These are phyloP conservation scores for Alternaria brassicicola DNA, from an alignment of 2,329 filamentous ascomycete genomes.

Conservation along the genomic window DNA sequence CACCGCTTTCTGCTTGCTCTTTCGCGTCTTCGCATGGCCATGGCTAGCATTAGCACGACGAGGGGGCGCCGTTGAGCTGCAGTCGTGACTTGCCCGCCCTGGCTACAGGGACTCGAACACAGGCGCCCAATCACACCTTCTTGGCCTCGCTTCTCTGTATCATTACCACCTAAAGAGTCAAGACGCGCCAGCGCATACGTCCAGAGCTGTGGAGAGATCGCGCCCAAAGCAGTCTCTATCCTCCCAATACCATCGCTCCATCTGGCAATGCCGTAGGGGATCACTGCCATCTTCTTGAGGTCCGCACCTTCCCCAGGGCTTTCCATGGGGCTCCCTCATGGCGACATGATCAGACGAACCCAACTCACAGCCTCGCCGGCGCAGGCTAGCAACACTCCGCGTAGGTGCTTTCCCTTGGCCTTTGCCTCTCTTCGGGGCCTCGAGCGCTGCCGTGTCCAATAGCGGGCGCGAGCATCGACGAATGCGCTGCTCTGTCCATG, in stretches of 20 bases:
- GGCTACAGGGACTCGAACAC: conserved; percentile 16
- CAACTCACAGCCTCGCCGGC: conserved; percentile 60
- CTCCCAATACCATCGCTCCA: conserved; percentile 26
- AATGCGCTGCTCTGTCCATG: conserved; percentile 39
- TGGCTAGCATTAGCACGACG: background rate
- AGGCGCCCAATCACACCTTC: conserved; percentile 19
- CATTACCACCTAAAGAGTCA: conserved; percentile 18
- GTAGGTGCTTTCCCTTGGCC: conserved; percentile 57
- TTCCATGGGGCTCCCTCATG: conserved; percentile 24
- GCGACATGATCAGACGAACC: conserved; percentile 46
- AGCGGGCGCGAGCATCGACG: conserved; percentile 36
- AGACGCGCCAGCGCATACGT: conserved; percentile 32
- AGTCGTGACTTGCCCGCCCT: conserved; percentile 7
- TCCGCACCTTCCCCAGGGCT: conserved; percentile 13
- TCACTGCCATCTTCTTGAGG: conserved; percentile 8
- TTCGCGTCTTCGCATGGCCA: background rate
- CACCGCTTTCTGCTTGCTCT: background rate
- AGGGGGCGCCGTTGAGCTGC: conserved; percentile 13
- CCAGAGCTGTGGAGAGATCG: conserved; percentile 18
- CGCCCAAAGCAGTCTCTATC: conserved; percentile 24
- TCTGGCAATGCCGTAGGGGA: conserved; percentile 28
- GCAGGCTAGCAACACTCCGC: conserved; percentile 60
- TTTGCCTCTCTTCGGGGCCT: conserved; percentile 6
- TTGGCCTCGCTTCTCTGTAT: conserved; percentile 16
- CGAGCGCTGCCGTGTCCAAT: conserved; percentile 30